Evolutionary conservation across 371 early-diverging fungal species (phyloP).

Genomic region (Mucor circinelloides): DNA sequence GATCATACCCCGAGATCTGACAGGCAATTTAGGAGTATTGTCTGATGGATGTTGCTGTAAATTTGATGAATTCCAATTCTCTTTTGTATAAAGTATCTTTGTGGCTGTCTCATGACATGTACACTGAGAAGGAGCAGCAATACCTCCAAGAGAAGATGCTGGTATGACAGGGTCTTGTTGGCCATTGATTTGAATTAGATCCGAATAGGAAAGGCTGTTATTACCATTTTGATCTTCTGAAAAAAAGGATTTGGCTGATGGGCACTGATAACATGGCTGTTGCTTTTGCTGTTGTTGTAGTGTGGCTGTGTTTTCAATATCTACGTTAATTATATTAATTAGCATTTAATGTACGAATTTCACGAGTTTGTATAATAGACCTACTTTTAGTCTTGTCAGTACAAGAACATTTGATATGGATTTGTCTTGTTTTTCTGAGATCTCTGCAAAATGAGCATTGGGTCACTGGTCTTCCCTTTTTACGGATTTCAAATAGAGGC

Average conservation of each 20-base stretch:
- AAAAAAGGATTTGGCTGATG: background rate
- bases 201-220: background rate
- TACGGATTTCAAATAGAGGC: constrained; percentile 60
- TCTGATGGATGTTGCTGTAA: background rate
- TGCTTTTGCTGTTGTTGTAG: too few species aligned
- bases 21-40: background rate
- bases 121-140: constrained; percentile 2
- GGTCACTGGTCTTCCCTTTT: constrained; percentile 72
- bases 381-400: constrained; percentile 34
- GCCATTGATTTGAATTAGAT: too few species aligned
- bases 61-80: background rate
- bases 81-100: background rate
- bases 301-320: constrained; percentile 14
- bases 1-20: constrained; percentile 7
- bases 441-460: constrained; percentile 73
- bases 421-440: constrained; percentile 64
- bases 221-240: too few species aligned
- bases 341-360: background rate
- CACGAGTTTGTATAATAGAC: background rate
- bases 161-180: too few species aligned
- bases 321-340: background rate
- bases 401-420: constrained; percentile 71
- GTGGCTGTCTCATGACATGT: constrained; percentile 19
- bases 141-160: too few species aligned
- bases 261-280: background rate